Evolutionary conservation across 345 rosid species (phyloP), one percentile per base, ranked within the genome.

Genomic region (Euphorbia tirucalli): DNA sequence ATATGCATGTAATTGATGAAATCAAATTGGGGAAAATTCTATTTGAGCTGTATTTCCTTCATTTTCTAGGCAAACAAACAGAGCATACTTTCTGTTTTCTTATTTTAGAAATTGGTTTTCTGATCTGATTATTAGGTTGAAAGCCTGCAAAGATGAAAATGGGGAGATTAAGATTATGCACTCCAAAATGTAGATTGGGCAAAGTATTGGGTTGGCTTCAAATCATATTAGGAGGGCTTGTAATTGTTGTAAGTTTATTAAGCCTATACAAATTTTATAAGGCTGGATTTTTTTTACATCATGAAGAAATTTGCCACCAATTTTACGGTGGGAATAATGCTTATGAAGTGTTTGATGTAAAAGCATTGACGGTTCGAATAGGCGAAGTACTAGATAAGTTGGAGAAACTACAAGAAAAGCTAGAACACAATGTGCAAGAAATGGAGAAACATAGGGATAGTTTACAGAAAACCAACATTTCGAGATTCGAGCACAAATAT

Each of bases 261-360:
- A 90, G 92, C 83, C 93, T 94, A 60, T 86, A 81, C 4, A 80
- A 81, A 78, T 85, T 91, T 79, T 91, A 91, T 71, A 81, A 86
- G 0, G 87, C 88, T 0, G 93, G 98, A 0, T 90, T 86, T 73
- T 85, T 87, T 81, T 54, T 86, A 56, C 89, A 83, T 73, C 82
- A 83, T 43, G 92, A 88, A 76, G 97, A 90, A 68, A 81, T 83
- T 31, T 90, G 97, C 77, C 83, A 37, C 16, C 81, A 81, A 63
- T 81, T 90, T 65, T 87, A 86, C 74, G 78, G 82, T 14, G 59
- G 21, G 11, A 84, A 67, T 77, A 83, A 88, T 68, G 83, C 59
- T 16, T 49, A 72, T 27, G 83, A 82, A 21, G 88, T 87, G 9
- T 87, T 90, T 32, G 90, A 88, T 71, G 2, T 83, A 1, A 71